Evolutionary conservation across 2,329 filamentous ascomycete genomes (phyloP).

Genomic region (Aureobasidium sp.): DNA sequence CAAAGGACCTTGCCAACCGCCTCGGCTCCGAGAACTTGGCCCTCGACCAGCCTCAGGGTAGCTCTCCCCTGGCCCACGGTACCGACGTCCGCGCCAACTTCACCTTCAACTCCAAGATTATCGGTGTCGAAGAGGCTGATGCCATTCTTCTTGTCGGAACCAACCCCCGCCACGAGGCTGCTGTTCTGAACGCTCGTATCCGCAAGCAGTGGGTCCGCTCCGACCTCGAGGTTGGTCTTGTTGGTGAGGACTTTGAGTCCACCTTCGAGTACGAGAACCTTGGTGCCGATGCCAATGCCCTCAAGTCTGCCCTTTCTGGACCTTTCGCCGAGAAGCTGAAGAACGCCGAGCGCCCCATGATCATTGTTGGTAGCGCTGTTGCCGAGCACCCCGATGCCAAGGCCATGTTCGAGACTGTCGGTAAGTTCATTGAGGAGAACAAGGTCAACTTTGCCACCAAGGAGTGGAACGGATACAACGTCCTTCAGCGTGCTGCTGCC

Average conservation of each 20-base stretch:
- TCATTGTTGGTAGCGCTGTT: constrained; percentile 86
- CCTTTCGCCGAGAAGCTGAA: constrained; percentile 89
- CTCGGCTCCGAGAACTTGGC: constrained; percentile 94
- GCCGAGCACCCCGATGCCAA: constrained; percentile 88
- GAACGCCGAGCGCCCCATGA: constrained; percentile 86
- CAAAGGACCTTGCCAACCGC: constrained; percentile 96
- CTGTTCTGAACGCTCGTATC: constrained; percentile 91
- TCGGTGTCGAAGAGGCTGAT: constrained; percentile 89
- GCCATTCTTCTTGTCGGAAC: constrained; percentile 86
- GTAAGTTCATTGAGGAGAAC: constrained; percentile 88
- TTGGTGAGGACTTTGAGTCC: constrained; percentile 85
- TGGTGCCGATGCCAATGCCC: constrained; percentile 66
- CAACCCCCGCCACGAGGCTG: constrained; percentile 91
- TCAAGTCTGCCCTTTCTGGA: constrained; percentile 80
- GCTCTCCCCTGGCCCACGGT: constrained; percentile 80
- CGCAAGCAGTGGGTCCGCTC: constrained; percentile 97
- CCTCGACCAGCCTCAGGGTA: constrained; percentile 80
- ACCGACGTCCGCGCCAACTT: constrained; percentile 92
- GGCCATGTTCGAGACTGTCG: constrained; percentile 86
- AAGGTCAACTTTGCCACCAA: constrained; percentile 76
- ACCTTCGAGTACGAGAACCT: constrained; percentile 95
- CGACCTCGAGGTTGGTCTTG: constrained; percentile 83
- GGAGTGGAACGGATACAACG: constrained; percentile 97
- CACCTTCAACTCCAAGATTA: constrained; percentile 92
- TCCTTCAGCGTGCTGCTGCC: constrained; percentile 88